Evolutionary conservation across 2,329 filamentous ascomycete species (phyloP).

Genomic region (Plenodomus tracheiphilus): DNA sequence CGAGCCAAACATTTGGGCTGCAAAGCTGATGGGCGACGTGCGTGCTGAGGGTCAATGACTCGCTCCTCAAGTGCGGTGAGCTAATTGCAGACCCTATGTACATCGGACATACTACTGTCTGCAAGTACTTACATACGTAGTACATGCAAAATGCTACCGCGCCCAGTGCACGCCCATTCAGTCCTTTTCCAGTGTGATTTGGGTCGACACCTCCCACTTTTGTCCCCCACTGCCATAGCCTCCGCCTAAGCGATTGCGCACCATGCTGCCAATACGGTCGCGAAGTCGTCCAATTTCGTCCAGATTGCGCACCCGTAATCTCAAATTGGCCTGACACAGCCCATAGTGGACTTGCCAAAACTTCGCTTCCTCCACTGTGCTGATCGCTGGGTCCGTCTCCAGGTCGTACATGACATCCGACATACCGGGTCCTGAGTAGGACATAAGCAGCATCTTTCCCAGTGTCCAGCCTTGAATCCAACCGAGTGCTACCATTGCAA

Average conservation of each 20-base stretch:
- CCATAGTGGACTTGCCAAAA: conserved; percentile 99
- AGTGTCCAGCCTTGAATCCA: conserved; percentile 81
- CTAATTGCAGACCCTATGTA: conserved; percentile 27
- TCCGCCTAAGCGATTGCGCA: conserved; percentile 84
- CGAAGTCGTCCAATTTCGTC: conserved; percentile 72
- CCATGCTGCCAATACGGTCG: conserved; percentile 73
- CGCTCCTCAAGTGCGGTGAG: conserved; percentile 21
- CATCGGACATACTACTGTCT: too few species aligned
- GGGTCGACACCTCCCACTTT: conserved; percentile 91
- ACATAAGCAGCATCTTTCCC: conserved; percentile 95
- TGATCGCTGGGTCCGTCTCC: conserved; percentile 75
- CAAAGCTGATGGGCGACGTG: conserved; percentile 17
- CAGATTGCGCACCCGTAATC: conserved; percentile 68
- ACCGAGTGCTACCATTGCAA: conserved; percentile 87
- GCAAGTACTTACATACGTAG: too few species aligned
- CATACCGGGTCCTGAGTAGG: conserved; percentile 67
- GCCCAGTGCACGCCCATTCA: conserved; percentile 27
- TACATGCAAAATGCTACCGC: conserved; percentile 16
- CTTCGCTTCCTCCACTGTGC: conserved; percentile 81
- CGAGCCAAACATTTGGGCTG: conserved; percentile 25
- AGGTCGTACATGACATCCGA: conserved; percentile 82
- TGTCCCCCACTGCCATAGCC: conserved; percentile 80
- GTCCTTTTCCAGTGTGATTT: conserved; percentile 64
- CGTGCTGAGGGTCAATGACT: conserved; percentile 18
- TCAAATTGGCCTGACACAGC: conserved; percentile 92